A percentile compares a stretch with the other conserved stretches of the same genome.
phyloP scores from a whole-genome alignment of 768 basidiomycete species.

The Serendipita indica region DNA sequence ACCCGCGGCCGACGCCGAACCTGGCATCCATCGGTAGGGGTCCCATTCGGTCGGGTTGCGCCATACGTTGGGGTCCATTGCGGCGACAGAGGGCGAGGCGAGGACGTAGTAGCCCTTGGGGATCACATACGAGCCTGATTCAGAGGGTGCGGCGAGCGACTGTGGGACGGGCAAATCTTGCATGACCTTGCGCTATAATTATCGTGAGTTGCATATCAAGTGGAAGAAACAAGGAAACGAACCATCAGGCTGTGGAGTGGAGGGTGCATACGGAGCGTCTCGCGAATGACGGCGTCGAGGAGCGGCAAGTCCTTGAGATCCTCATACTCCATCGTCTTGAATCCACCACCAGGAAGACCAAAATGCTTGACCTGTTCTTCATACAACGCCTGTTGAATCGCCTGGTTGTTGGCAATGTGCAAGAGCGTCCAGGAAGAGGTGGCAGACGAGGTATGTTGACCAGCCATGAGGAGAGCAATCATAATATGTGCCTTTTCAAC shows the following conservation, averaged over 20 bases:
- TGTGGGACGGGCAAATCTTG: slow-evolving; percentile 70
- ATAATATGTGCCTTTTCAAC: slow-evolving; percentile 95
- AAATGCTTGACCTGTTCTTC: slow-evolving; percentile 80
- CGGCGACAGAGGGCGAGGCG: slow-evolving; percentile 75
- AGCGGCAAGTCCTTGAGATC: slow-evolving; percentile 70
- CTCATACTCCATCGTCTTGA: slow-evolving; percentile 72
- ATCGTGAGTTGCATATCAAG: not conserved
- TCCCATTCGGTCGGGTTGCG: slow-evolving; percentile 55
- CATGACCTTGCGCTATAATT: slow-evolving; percentile 61
- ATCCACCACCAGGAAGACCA: slow-evolving; percentile 59
- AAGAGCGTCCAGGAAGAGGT: slow-evolving; percentile 82
- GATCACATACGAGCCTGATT: slow-evolving; percentile 52
- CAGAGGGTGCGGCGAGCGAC: slow-evolving; percentile 61
- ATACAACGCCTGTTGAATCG: slow-evolving; percentile 66
- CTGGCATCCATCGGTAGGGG: slow-evolving; percentile 52
- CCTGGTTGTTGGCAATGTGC: slow-evolving; percentile 63
- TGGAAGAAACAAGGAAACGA: not conserved
- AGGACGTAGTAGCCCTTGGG: slow-evolving; percentile 84
- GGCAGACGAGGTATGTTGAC: slow-evolving; percentile 94
- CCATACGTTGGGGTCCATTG: slow-evolving; percentile 79
- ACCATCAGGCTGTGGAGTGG: slow-evolving; percentile 84
- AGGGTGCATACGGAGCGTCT: slow-evolving; percentile 85
- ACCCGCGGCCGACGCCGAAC: slow-evolving; percentile 24
- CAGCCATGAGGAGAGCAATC: slow-evolving; percentile 98
- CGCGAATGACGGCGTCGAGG: slow-evolving; percentile 80